Percentiles rank a stretch among this genome's conserved stretches.
phyloP scores from a whole-genome alignment of 495 filamentous ascomycete genomes.

The Letharia columbiana region DNA sequence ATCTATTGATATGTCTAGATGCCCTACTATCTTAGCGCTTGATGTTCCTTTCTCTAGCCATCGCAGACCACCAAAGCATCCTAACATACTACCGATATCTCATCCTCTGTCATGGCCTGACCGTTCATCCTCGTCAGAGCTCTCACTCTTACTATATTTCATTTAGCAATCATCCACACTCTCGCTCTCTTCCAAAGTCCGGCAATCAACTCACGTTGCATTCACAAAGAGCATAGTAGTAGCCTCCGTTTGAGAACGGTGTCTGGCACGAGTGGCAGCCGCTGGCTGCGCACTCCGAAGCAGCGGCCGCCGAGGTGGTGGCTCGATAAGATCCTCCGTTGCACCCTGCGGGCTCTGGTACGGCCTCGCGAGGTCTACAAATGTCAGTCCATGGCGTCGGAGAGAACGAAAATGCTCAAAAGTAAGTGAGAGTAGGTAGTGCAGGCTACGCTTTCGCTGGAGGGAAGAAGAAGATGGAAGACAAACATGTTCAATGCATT shows the following conservation, averaged over 20 bases:
- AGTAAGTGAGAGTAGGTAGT: background rate
- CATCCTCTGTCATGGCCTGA: background rate
- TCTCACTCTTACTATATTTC: background rate
- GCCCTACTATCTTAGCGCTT: background rate
- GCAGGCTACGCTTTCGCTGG: background rate
- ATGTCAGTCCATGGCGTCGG: background rate
- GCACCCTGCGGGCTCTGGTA: conserved; percentile 12
- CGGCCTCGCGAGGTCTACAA: conserved; percentile 7
- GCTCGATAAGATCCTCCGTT: conserved; percentile 8
- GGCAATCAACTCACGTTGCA: background rate
- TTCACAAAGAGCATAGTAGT: background rate
- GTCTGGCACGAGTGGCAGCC: background rate
- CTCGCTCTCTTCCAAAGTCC: background rate
- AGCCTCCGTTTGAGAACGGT: background rate
- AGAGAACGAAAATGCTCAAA: background rate
- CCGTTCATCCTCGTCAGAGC: background rate
- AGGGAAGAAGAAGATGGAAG: background rate
- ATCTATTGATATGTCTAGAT: background rate
- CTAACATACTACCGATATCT: background rate
- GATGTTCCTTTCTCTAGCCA: background rate
- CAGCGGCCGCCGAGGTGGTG: background rate
- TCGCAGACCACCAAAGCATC: background rate
- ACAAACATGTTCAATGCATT: background rate
- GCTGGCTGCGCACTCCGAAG: conserved; percentile 1
- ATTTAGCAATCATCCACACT: background rate